Evolutionary conservation across 805 yeast genomes (phyloP).

Genomic region (Kuraishia hungarica): DNA sequence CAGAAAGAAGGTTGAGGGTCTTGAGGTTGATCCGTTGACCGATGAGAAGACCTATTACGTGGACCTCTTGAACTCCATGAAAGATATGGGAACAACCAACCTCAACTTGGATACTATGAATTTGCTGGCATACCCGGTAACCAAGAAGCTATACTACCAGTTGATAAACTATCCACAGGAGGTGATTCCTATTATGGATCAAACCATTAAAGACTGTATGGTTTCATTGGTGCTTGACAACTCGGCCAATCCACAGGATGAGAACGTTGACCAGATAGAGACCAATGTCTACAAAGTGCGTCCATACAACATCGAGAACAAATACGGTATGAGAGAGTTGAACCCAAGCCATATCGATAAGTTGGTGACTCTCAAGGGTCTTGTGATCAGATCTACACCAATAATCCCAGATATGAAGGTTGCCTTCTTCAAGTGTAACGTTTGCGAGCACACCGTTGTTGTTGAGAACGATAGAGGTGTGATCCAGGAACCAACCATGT

Average conservation of each 20-base stretch:
- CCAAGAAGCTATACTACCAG: constrained; percentile 77
- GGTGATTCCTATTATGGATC: constrained; percentile 96
- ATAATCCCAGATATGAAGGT: constrained; percentile 97
- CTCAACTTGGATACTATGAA: constrained; percentile 80
- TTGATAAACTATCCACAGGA: constrained; percentile 92
- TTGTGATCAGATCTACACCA: constrained; percentile 81
- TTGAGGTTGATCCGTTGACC: constrained; percentile 19
- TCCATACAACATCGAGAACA: constrained; percentile 72
- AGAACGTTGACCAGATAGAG: constrained; percentile 58
- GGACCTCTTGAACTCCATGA: constrained; percentile 64
- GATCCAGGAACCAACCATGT: constrained; percentile 84
- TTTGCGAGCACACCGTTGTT: constrained; percentile 86
- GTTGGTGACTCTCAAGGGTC: constrained; percentile 82
- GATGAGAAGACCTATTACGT: constrained; percentile 68
- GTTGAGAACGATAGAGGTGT: constrained; percentile 94
- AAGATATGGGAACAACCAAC: constrained; percentile 70
- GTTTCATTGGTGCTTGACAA: constrained; percentile 59
- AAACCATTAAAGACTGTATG: constrained; percentile 84
- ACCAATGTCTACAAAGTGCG: constrained; percentile 78
- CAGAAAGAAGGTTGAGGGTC: constrained; percentile 45
- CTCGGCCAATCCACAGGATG: constrained; percentile 32
- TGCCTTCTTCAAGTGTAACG: constrained; percentile 91
- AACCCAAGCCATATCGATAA: constrained; percentile 95
- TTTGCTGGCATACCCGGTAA: constrained; percentile 63
- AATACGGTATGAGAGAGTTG: constrained; percentile 81